Base-by-base conservation (phyloP, 2,329 filamentous ascomycete species). In the Monilinia vaccinii-corymbosi region DNA sequence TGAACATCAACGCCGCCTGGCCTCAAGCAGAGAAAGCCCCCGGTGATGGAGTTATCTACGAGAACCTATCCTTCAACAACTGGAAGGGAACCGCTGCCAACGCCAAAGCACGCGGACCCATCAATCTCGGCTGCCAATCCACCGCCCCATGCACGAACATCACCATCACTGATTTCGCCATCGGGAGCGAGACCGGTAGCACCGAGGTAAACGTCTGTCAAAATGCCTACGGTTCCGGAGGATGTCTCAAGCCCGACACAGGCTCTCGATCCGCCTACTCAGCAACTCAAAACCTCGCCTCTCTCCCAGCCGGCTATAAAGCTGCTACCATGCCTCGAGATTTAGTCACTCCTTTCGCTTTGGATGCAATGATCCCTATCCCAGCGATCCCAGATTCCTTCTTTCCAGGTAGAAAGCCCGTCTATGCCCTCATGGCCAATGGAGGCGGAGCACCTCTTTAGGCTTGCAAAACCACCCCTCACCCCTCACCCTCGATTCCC, bases 31-130 rank as follows among this genome's bases (percentile, higher is more conserved):
- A n/a, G 32, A 25, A 16, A 21, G 68, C 73, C 3, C 64, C 69
- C 1, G 82, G 82, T 28, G 65, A 76, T 63, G 82, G 82, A 34
- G 79, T 84, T 9, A 69, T 77, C 61, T 76, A 81, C 47, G 73
- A 65, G 65, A 79, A 82, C 71, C 74, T 85, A 65, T 79, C 75
- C 2, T 75, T 83, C 68, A 75, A 69, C 34, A 79, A 80, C 70
- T 85, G 81, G 82, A 79, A 77, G 60, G 82, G 81, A 40, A 80
- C 77, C 2, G 75, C 76, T 58, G 68, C 73, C 3, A 73, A 83
- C 62, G 82, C 81, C 23, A 69, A 69, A 5, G 60, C 75, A 57
- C 77, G 82, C 25, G 80, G 78, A 0, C 81, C 81, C 2, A 74
- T 85, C 65, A 78, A 79, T 61, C 71, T 83, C 46, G 69, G 75